Conservation (phyloP, 345 rosid genomes). For the Theobroma cacao region DNA sequence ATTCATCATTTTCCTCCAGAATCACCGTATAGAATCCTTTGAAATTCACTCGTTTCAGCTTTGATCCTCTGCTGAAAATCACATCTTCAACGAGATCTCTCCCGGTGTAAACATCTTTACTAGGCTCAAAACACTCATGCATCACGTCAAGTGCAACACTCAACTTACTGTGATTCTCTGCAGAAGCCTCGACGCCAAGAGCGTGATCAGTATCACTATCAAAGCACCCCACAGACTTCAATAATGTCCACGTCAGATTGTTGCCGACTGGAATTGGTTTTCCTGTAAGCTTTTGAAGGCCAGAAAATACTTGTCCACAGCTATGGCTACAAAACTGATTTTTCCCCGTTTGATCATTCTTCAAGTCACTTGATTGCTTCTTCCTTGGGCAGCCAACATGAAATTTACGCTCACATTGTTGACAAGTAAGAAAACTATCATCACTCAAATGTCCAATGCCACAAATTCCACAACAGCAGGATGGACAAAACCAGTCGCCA, state of each 20-base stretch:
- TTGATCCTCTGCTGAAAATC: conserved; percentile 42
- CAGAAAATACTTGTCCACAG: conserved; percentile 39
- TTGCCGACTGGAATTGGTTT: conserved; percentile 37
- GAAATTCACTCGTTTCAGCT: conserved; percentile 42
- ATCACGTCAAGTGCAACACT: conserved; percentile 53
- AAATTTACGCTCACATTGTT: conserved; percentile 56
- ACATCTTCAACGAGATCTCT: conserved; percentile 65
- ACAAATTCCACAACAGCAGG: conserved; percentile 68
- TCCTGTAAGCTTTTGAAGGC: conserved; percentile 51
- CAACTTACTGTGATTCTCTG: conserved; percentile 44
- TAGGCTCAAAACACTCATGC: conserved; percentile 74
- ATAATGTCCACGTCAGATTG: conserved; percentile 62
- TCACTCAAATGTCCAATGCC: conserved; percentile 9
- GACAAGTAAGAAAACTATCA: conserved; percentile 33
- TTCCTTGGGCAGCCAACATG: conserved; percentile 40
- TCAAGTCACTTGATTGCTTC: background rate
- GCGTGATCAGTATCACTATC: conserved; percentile 5
- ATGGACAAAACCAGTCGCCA: conserved; percentile 80
- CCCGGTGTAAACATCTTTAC: conserved; percentile 36
- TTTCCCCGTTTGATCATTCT: background rate
- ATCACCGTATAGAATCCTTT: conserved; percentile 57
- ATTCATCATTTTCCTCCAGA: conserved; percentile 52
- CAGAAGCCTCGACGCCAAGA: conserved; percentile 12
- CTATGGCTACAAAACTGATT: conserved; percentile 58
- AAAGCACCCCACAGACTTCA: conserved; percentile 29